A percentile compares a stretch with the other conserved stretches of the same genome.
phyloP scores from a whole-genome alignment of 179 eudicot species.

The Silene coronaria region DNA sequence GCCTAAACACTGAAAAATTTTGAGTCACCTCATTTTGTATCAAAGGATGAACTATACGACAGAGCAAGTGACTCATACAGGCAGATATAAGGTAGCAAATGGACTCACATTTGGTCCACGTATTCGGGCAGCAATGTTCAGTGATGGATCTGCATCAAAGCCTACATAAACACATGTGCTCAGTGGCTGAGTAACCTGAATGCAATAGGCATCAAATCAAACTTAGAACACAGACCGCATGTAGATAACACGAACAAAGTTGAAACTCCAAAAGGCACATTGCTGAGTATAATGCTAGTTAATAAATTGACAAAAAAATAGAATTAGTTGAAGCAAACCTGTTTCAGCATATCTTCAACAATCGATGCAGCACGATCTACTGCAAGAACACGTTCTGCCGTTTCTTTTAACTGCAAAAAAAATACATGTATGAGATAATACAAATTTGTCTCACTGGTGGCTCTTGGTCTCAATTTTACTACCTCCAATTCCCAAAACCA shows the following conservation, averaged over 20 bases:
- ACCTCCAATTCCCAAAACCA: background rate
- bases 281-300: background rate
- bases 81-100: background rate
- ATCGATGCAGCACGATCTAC: conserved; percentile 95
- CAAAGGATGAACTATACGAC: background rate
- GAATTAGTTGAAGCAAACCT: conserved; percentile 22
- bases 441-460: background rate
- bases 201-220: conserved; percentile 23
- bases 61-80: background rate
- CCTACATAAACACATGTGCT: conserved; percentile 87
- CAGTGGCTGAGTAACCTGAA: conserved; percentile 54
- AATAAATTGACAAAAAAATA: background rate
- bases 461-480: background rate
- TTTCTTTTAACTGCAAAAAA: conserved; percentile 70
- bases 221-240: conserved; percentile 20
- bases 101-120: conserved; percentile 95
- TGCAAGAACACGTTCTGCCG: conserved; percentile 75
- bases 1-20: background rate
- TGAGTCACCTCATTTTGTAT: background rate
- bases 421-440: conserved; percentile 7
- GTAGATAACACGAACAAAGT: conserved; percentile 3
- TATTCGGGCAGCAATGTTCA: conserved; percentile 69
- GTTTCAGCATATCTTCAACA: conserved; percentile 91
- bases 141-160: conserved; percentile 82
- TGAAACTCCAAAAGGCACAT: conserved; percentile 31